Evolutionary conservation across 176 grass and related monocot genomes (phyloP).

Genomic region (Bolboschoenus planiculmis): DNA sequence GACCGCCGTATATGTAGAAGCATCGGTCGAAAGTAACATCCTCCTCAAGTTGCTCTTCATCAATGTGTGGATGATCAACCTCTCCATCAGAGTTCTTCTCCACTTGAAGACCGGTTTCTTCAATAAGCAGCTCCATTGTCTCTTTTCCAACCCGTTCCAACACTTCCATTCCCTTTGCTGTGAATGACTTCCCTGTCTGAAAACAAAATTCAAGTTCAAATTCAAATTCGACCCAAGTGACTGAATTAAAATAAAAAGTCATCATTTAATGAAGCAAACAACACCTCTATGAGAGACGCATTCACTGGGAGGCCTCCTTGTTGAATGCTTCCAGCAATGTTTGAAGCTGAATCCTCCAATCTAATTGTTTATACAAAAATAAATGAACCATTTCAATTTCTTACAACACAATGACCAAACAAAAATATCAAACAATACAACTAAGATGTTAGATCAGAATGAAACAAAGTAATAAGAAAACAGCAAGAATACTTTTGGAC

Average conservation of each 20-base stretch:
- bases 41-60: conserved; percentile 84
- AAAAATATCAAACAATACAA: conserved; percentile 10
- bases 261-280: conserved; percentile 16
- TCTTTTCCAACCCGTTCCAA: conserved; percentile 96
- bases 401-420: not conserved
- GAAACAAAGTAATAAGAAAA: not conserved
- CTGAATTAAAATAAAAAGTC: not conserved
- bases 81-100: conserved; percentile 48
- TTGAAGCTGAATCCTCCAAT: conserved; percentile 88
- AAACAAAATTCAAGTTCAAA: conserved; percentile 22
- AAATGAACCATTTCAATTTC: not conserved
- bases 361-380: conserved; percentile 26
- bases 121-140: conserved; percentile 84
- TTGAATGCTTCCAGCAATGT: conserved; percentile 80
- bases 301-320: conserved; percentile 67
- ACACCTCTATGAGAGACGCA: conserved; percentile 78
- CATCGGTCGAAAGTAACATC: conserved; percentile 93
- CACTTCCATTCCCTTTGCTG: conserved; percentile 80
- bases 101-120: conserved; percentile 90
- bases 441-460: conserved; percentile 9
- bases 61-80: conserved; percentile 26
- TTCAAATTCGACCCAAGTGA: not conserved
- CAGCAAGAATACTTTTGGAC: conserved; percentile 60
- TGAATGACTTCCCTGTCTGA: conserved; percentile 82
- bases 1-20: conserved; percentile 99